phyloP scores from a whole-genome alignment of 192 early-diverging fungal genomes.

The Coemansia pectinata region DNA sequence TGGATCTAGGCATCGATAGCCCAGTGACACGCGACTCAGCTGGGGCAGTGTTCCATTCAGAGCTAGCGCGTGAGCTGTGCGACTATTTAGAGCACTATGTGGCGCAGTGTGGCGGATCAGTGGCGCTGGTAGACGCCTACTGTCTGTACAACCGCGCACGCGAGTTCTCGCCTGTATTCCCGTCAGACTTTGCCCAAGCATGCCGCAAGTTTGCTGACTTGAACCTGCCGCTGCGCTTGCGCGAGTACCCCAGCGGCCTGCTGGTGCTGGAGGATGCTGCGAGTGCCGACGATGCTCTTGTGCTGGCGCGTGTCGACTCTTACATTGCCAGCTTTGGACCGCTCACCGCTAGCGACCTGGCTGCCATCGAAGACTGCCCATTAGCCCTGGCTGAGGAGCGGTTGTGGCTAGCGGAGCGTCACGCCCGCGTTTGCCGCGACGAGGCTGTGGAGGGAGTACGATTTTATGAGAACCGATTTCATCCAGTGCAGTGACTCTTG shows the following conservation, averaged over 20 bases:
- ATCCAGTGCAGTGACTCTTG: not conserved
- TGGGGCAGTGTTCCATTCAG: constrained; percentile 83
- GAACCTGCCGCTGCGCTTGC: constrained; percentile 70
- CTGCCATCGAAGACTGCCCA: constrained; percentile 55
- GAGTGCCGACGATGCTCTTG: constrained; percentile 67
- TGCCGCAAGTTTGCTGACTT: constrained; percentile 68
- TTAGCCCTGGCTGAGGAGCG: constrained; percentile 54
- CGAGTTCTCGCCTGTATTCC: constrained; percentile 86
- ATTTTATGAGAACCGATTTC: constrained; percentile 72
- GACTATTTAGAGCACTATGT: constrained; percentile 78
- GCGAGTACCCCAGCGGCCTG: constrained; percentile 80
- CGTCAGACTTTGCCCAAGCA: constrained; percentile 86
- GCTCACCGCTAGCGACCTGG: constrained; percentile 72
- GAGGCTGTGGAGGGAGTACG: constrained; percentile 81
- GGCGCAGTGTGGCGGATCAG: constrained; percentile 66
- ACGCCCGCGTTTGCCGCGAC: constrained; percentile 83
- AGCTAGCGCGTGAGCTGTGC: constrained; percentile 82
- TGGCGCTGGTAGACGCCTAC: constrained; percentile 87
- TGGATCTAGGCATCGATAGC: constrained; percentile 87
- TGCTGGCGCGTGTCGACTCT: constrained; percentile 59
- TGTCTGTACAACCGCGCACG: constrained; percentile 95
- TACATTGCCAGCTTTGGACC: constrained; percentile 57
- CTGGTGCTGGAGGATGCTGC: constrained; percentile 69
- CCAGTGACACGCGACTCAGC: constrained; percentile 91
- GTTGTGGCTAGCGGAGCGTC: constrained; percentile 69